These are phyloP conservation scores for Quercus robur DNA, from an alignment of 306 rosid genomes.

Conservation along the genomic window DNA sequence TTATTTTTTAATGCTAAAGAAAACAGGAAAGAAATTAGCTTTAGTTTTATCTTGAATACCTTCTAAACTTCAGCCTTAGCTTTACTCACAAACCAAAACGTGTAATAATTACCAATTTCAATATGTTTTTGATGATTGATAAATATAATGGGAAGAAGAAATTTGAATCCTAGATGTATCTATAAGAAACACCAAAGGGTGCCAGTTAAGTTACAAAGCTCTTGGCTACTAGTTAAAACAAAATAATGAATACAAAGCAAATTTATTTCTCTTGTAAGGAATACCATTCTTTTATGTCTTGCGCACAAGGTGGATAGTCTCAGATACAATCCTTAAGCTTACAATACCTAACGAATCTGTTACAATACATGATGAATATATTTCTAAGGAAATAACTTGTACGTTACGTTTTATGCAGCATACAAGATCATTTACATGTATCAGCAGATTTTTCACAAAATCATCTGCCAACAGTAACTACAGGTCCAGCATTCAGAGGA, in stretches of 20 bases:
- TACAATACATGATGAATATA: background rate
- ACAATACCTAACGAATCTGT: background rate
- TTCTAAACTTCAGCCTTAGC: background rate
- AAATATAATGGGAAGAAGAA: too few species aligned
- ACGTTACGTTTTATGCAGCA: background rate
- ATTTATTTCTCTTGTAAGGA: too few species aligned
- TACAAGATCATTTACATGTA: background rate
- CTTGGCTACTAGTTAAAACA: background rate
- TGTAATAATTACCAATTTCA: background rate
- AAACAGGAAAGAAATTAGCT: background rate
- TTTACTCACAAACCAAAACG: background rate
- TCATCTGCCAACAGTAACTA: slow-evolving; percentile 24
- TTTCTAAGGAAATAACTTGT: background rate
- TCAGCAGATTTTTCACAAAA: background rate
- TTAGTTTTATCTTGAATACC: background rate
- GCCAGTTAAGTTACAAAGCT: too few species aligned
- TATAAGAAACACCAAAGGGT: too few species aligned
- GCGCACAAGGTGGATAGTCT: too few species aligned
- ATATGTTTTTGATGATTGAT: too few species aligned
- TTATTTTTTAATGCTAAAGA: background rate
- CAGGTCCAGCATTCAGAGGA: slow-evolving; percentile 55
- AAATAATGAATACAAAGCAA: background rate
- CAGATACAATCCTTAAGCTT: too few species aligned
- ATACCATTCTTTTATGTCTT: too few species aligned
- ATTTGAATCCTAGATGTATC: too few species aligned